A percentile compares a stretch with the other conserved stretches of the same genome.
Conservation (phyloP, 2,329 filamentous ascomycete species). For the Claviceps cyperi region DNA sequence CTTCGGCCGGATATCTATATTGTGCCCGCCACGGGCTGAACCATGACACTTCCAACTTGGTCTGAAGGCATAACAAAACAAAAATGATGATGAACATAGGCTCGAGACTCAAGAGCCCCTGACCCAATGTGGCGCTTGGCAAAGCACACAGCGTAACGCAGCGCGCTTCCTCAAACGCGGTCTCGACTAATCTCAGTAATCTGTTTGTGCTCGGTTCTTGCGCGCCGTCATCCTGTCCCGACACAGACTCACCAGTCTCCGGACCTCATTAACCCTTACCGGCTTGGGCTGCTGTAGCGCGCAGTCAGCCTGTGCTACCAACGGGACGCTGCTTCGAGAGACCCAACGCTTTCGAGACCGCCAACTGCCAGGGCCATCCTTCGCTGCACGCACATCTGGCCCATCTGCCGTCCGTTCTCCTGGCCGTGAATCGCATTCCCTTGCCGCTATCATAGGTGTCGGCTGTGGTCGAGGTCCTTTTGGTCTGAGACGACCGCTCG, state of each 20-base stretch:
- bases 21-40: not conserved
- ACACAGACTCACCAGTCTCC: slow-evolving; percentile 16
- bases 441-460: not conserved
- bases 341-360: slow-evolving; percentile 8
- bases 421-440: not conserved
- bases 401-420: not conserved
- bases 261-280: slow-evolving; percentile 16
- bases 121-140: too few relatives aligned
- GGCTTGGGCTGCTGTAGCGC: slow-evolving; percentile 18
- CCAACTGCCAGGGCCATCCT: slow-evolving; percentile 3
- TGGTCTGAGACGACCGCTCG: not conserved
- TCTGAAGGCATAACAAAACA: too few relatives aligned
- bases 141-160: not conserved
- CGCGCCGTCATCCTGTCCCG: slow-evolving; percentile 11
- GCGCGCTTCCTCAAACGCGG: not conserved
- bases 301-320: slow-evolving; percentile 16
- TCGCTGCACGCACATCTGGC: not conserved
- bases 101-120: too few relatives aligned
- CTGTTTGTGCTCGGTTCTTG: slow-evolving; percentile 10
- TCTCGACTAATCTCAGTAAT: slow-evolving; percentile 9
- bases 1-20: not conserved
- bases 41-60: not conserved
- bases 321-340: slow-evolving; percentile 10
- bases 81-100: too few relatives aligned
- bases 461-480: not conserved